Evolutionary conservation across 1,284 basidiomycete genomes (phyloP).

Genomic region (Rhodofomes roseus): DNA sequence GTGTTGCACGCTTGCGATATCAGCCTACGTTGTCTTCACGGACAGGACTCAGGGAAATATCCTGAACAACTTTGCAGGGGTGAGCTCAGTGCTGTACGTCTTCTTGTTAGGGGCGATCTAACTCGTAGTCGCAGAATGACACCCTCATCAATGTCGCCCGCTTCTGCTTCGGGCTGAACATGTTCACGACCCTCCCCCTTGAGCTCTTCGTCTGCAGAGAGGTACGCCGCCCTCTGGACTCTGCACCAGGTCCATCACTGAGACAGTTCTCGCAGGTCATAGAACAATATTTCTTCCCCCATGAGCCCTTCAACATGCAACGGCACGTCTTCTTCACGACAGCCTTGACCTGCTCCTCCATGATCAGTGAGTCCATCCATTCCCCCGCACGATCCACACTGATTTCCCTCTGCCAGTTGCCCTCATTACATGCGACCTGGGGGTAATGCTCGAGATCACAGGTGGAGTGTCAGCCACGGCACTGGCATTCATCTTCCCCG

Average conservation of each 20-base stretch:
- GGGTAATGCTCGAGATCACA: constrained; percentile 96
- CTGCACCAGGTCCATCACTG: not conserved
- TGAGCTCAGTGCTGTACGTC: constrained; percentile 31
- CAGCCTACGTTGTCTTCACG: constrained; percentile 92
- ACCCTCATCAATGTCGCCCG: constrained; percentile 90
- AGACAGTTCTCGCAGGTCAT: constrained; percentile 57
- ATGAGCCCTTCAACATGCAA: constrained; percentile 73
- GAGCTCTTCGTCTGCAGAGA: constrained; percentile 95
- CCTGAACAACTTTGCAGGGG: constrained; percentile 85
- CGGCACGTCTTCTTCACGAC: constrained; percentile 93
- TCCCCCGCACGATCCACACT: not conserved
- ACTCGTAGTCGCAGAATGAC: constrained; percentile 66
- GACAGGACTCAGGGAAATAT: constrained; percentile 94
- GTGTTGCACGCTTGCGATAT: constrained; percentile 84
- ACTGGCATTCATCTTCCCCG: constrained; percentile 92
- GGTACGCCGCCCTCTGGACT: constrained; percentile 37
- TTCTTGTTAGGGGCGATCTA: constrained; percentile 81
- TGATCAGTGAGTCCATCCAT: constrained; percentile 66
- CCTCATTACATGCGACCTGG: constrained; percentile 92
- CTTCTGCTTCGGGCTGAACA: constrained; percentile 95
- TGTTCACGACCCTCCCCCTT: constrained; percentile 95
- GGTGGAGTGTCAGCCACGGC: constrained; percentile 94
- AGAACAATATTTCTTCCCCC: constrained; percentile 90
- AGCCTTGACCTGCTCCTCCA: constrained; percentile 77
- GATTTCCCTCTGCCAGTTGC: constrained; percentile 55